These are phyloP conservation scores for Pichia sp. DNA, from an alignment of 1,139 yeast species.

Conservation along the genomic window DNA sequence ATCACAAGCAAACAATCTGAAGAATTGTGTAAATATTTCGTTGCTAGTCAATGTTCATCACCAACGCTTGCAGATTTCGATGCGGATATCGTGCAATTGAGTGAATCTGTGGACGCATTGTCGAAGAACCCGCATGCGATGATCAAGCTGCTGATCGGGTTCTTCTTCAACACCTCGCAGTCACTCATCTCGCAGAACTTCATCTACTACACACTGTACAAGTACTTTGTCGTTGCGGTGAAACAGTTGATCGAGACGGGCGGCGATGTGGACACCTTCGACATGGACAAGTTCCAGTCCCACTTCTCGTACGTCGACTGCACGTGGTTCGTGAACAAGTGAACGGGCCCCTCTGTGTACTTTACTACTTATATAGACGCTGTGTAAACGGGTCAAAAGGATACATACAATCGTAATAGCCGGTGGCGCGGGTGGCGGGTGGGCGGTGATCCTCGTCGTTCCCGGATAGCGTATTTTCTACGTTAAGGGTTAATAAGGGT, in stretches of 20 bases:
- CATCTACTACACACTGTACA: constrained; percentile 28
- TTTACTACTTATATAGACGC: too few relatives aligned
- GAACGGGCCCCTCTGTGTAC: too few relatives aligned
- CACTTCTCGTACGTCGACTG: constrained; percentile 24
- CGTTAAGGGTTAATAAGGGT: too few relatives aligned
- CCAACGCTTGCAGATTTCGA: neutral
- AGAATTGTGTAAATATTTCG: constrained; percentile 9
- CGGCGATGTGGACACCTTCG: constrained; percentile 19
- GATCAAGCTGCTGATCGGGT: constrained; percentile 25
- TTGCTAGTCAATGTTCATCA: constrained; percentile 11
- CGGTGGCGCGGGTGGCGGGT: too few relatives aligned
- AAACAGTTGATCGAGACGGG: constrained; percentile 21
- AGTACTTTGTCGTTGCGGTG: constrained; percentile 26
- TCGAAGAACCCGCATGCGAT: constrained; percentile 19
- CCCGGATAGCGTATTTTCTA: too few relatives aligned
- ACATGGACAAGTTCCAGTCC: constrained; percentile 19
- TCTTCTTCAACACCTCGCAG: constrained; percentile 30
- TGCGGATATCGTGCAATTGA: constrained; percentile 1
- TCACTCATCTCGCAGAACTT: constrained; percentile 28
- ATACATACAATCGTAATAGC: too few relatives aligned
- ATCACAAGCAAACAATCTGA: constrained; percentile 9
- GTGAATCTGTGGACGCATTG: constrained; percentile 10
- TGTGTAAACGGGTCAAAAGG: too few relatives aligned
- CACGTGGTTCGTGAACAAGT: constrained; percentile 25
- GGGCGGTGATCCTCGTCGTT: too few relatives aligned